A percentile compares a stretch with the other conserved stretches of the same genome.
phyloP scores from a whole-genome alignment of 129 eudicot genomes.

The Smallanthus sonchifolius region DNA sequence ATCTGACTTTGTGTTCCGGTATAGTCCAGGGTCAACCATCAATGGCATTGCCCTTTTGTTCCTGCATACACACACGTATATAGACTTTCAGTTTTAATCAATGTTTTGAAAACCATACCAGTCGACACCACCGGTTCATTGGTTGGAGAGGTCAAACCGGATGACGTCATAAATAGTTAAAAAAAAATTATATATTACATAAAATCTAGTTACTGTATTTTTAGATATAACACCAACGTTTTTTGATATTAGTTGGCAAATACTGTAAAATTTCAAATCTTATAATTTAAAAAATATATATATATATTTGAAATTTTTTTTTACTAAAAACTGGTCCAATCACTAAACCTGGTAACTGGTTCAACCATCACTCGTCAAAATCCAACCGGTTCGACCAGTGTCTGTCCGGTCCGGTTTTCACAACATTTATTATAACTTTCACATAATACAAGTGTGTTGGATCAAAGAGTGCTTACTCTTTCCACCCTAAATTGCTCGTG shows the following conservation, averaged over 20 bases:
- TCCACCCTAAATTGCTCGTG: slow-evolving; percentile 82
- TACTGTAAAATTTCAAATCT: too few relatives aligned
- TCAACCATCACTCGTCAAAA: not conserved
- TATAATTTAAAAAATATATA: too few relatives aligned
- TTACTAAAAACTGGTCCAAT: too few relatives aligned
- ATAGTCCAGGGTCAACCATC: slow-evolving; percentile 81
- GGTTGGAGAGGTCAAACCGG: not conserved
- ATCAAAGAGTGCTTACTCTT: slow-evolving; percentile 48
- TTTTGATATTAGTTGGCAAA: too few relatives aligned
- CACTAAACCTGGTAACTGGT: too few relatives aligned
- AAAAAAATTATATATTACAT: too few relatives aligned
- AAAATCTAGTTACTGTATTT: too few relatives aligned
- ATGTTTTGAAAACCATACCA: not conserved
- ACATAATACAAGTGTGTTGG: not conserved
- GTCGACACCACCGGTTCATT: not conserved
- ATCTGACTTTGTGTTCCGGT: slow-evolving; percentile 52
- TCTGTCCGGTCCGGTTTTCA: not conserved
- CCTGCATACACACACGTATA: slow-evolving; percentile 36
- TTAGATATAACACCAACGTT: too few relatives aligned
- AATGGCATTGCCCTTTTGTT: slow-evolving; percentile 71
- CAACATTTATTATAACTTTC: not conserved
- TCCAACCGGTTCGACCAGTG: not conserved
- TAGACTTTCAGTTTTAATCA: not conserved
- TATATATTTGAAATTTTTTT: too few relatives aligned
- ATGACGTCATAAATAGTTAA: too few relatives aligned